Conservation (phyloP, 495 filamentous ascomycete genomes). For the Hypoxylon perforatum region DNA sequence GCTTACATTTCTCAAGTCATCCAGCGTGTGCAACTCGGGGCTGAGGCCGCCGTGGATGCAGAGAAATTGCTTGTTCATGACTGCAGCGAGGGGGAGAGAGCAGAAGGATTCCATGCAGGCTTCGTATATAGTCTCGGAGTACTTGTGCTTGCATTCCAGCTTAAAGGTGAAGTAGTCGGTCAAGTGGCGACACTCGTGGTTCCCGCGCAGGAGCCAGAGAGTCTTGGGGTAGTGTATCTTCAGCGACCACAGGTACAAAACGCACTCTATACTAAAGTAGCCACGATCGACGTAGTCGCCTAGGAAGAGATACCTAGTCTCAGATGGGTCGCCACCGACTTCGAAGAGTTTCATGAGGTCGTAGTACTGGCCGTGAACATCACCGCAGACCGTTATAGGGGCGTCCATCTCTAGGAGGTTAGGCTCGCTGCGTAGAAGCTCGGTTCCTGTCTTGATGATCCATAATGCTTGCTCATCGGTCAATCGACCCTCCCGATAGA, state of each 20-base stretch:
- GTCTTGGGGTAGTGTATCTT: conserved; percentile 99
- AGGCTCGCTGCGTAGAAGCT: conserved; percentile 85
- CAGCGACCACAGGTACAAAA: conserved; percentile 95
- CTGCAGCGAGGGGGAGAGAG: conserved; percentile 88
- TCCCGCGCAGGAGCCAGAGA: conserved; percentile 95
- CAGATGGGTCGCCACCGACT: conserved; percentile 94
- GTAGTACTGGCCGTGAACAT: conserved; percentile 98
- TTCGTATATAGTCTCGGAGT: conserved; percentile 95
- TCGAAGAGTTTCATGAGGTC: conserved; percentile 99
- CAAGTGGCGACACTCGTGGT: conserved; percentile 98
- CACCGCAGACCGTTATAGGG: conserved; percentile 98
- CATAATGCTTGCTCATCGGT: conserved; percentile 97
- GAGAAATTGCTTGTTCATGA: conserved; percentile 99
- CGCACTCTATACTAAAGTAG: conserved; percentile 99
- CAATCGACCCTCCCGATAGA: conserved; percentile 95
- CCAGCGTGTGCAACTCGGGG: conserved; percentile 93
- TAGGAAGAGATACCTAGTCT: conserved; percentile 95
- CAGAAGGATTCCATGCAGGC: conserved; percentile 99
- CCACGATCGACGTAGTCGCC: conserved; percentile 98
- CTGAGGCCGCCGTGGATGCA: conserved; percentile 98
- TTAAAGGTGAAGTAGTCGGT: conserved; percentile 99
- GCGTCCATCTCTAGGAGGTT: conserved; percentile 99
- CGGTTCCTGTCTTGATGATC: conserved; percentile 87
- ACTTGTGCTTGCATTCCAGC: conserved; percentile 99
- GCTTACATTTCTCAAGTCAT: conserved; percentile 87